These are phyloP conservation scores for Trichophyton schoenleinii DNA, from an alignment of 2,329 filamentous ascomycete species.

Conservation along the genomic window DNA sequence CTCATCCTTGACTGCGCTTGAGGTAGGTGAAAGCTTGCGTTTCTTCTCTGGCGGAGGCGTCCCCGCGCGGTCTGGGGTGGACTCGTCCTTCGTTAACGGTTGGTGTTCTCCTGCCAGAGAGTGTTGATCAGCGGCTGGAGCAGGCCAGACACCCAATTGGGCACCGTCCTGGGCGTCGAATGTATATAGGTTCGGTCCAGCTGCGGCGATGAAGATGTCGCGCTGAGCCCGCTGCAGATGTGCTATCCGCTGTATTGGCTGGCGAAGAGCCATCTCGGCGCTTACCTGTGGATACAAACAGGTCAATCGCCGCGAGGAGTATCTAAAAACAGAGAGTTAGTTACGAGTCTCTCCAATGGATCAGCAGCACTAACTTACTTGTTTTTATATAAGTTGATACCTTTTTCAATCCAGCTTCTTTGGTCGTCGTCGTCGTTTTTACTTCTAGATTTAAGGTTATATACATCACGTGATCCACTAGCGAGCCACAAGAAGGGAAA, in stretches of 20 bases:
- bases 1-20: conserved; percentile 13
- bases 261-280: conserved; percentile 25
- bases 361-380: neutral
- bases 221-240: conserved; percentile 22
- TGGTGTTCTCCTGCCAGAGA: neutral
- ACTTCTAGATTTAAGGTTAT: neutral
- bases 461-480: conserved; percentile 22
- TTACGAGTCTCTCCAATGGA: neutral
- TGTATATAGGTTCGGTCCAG: conserved; percentile 58
- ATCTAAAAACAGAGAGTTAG: neutral
- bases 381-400: neutral
- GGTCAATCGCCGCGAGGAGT: neutral
- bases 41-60: conserved; percentile 34
- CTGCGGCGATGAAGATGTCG: conserved; percentile 56
- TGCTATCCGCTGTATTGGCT: conserved; percentile 54
- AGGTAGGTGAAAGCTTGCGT: conserved; percentile 27
- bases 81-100: neutral
- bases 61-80: conserved; percentile 11
- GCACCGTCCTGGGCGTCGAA: conserved; percentile 48
- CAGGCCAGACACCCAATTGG: conserved; percentile 50
- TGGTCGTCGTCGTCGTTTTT: too few species aligned
- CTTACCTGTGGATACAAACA: neutral
- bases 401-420: neutral
- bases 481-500: conserved; percentile 17
- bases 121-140: neutral